These are phyloP conservation scores for Coemansia sp. DNA, from an alignment of 192 early-diverging fungal species.

Conservation along the genomic window DNA sequence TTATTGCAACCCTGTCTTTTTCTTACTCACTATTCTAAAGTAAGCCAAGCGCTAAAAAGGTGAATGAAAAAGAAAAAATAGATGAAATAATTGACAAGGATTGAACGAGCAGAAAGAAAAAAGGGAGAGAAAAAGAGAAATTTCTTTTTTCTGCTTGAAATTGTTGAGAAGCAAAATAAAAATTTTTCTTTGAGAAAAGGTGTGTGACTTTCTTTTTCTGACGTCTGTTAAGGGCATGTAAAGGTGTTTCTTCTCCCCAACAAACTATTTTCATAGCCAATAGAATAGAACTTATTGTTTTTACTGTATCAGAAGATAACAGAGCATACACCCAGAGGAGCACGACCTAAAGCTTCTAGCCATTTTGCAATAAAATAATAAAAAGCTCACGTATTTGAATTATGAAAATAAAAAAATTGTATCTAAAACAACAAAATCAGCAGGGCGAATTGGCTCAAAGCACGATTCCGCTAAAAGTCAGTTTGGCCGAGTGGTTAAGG, in stretches of 20 bases:
- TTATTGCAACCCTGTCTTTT: neutral
- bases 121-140: conserved; percentile 9
- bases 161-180: conserved; percentile 4
- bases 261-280: neutral
- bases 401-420: no score
- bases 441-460: neutral
- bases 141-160: neutral
- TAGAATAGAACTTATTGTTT: neutral
- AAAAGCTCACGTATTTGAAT: no score
- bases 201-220: conserved; percentile 10
- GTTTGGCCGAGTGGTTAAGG: conserved; percentile 9
- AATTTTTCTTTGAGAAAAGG: conserved; percentile 7
- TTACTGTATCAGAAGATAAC: no score
- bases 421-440: neutral
- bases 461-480: neutral
- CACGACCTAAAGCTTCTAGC: no score
- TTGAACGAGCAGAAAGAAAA: neutral
- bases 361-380: no score
- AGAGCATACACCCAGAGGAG: no score
- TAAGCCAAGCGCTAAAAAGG: neutral
- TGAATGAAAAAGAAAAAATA: neutral
- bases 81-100: conserved; percentile 2
- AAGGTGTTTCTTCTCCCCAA: neutral
- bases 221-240: neutral
- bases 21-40: conserved; percentile 5